phyloP scores from a whole-genome alignment of 2,329 filamentous ascomycete species.

The Aphanocladium album region DNA sequence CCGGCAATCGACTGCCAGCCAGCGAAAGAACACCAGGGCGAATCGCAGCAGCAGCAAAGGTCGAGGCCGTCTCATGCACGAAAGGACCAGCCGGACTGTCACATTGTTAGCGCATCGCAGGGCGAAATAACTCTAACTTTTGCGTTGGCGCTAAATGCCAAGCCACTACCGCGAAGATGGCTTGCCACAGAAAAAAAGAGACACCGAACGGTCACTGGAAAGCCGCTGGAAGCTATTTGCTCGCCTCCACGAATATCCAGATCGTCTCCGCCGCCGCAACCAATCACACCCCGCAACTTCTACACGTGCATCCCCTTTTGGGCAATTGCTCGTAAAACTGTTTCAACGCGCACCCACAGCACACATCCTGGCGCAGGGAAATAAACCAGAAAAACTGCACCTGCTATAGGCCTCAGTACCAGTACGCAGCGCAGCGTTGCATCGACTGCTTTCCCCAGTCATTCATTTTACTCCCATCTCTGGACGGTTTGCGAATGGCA shows the following conservation, averaged over 20 bases:
- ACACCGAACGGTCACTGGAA: background rate
- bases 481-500: too few species aligned
- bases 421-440: background rate
- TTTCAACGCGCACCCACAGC: background rate
- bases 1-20: background rate
- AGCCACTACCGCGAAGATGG: background rate
- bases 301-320: slow-evolving; percentile 11
- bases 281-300: background rate
- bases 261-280: background rate
- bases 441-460: too few species aligned
- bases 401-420: background rate
- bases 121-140: background rate
- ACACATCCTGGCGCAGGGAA: background rate
- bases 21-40: background rate
- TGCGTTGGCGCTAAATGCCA: slow-evolving; percentile 6
- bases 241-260: background rate
- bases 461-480: too few species aligned
- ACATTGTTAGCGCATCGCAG: background rate
- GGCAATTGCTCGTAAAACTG: background rate
- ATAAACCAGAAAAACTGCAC: background rate
- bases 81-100: background rate
- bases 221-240: background rate
- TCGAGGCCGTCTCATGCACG: too few species aligned
- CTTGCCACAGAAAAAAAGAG: background rate
- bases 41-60: too few species aligned